Percentiles rank a stretch among this genome's conserved stretches.
Evolutionary conservation across 208 protist species (phyloP).

Genomic region (Acanthamoeba healyi): DNA sequence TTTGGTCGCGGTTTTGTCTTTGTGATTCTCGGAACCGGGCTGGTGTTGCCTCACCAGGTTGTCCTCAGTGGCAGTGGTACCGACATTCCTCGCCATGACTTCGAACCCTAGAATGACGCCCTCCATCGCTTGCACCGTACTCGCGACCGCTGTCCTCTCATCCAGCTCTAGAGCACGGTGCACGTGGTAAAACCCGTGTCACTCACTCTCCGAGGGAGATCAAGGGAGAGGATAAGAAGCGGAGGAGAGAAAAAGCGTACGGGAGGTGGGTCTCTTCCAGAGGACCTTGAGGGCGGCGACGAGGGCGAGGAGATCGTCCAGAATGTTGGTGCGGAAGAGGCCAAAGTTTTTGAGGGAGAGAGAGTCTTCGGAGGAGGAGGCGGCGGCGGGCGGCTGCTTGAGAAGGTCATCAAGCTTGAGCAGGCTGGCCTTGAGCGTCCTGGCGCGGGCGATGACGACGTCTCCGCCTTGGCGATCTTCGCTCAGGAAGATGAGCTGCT

Average conservation of each 20-base stretch:
- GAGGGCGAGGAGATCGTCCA: not conserved
- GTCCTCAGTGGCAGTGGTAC: not conserved
- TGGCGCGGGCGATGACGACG: not conserved
- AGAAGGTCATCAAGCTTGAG: conserved; percentile 11
- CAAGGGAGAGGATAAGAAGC: not conserved
- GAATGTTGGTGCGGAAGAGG: not conserved
- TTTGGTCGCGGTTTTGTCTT: not conserved
- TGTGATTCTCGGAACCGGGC: not conserved
- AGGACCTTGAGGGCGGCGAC: not conserved
- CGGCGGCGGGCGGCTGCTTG: not conserved
- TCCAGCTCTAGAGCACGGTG: not conserved
- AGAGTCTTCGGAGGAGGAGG: not conserved
- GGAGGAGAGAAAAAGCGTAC: not conserved
- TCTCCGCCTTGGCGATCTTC: not conserved
- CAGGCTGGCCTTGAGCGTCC: not conserved
- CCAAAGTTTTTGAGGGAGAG: not conserved
- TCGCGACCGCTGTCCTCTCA: not conserved
- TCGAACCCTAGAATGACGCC: not conserved
- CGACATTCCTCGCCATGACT: not conserved
- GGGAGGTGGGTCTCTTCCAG: not conserved
- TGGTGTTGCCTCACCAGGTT: not conserved
- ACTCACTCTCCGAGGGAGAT: too few species aligned
- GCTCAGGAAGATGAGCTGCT: not conserved
- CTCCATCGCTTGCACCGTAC: conserved; percentile 3
- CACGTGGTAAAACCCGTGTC: too few species aligned